phyloP scores from a whole-genome alignment of 164 flowering plant genomes.

The Vitis cinerea region DNA sequence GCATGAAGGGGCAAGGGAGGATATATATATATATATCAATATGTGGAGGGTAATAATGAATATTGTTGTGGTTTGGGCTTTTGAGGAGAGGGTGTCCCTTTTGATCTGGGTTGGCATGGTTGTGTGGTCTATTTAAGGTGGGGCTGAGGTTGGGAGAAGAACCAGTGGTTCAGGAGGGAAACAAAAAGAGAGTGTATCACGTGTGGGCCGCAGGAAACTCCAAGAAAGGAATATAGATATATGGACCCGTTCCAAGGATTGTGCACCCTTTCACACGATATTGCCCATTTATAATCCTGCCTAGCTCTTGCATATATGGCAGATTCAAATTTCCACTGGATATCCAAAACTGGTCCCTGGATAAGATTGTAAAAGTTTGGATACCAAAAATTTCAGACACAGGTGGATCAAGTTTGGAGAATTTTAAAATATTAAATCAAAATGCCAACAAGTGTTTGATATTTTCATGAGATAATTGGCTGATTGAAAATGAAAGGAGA shows the following conservation, averaged over 20 bases:
- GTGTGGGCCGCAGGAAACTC: slow-evolving; percentile 10
- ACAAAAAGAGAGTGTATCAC: slow-evolving; percentile 25
- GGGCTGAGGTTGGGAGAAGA: slow-evolving; percentile 21
- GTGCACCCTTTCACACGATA: slow-evolving; percentile 15
- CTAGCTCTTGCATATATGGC: background rate
- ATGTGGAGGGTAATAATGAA: background rate
- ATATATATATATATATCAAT: background rate
- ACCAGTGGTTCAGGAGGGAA: slow-evolving; percentile 18
- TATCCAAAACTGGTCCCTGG: slow-evolving; percentile 20
- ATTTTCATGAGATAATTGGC: background rate
- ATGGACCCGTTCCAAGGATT: slow-evolving; percentile 6
- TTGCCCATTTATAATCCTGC: slow-evolving; percentile 7
- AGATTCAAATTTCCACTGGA: slow-evolving; percentile 15
- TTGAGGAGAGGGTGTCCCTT: background rate
- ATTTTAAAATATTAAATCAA: too few relatives aligned
- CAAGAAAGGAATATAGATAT: slow-evolving; percentile 9
- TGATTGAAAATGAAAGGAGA: background rate
- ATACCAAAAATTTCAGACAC: slow-evolving; percentile 1
- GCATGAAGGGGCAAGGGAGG: background rate
- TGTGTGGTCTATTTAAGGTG: slow-evolving; percentile 43
- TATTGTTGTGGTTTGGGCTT: background rate
- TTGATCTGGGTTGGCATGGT: slow-evolving; percentile 14
- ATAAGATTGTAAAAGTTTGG: slow-evolving; percentile 16
- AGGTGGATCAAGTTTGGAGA: background rate
- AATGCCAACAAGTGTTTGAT: background rate